Conservation (phyloP, 2,329 filamentous ascomycete genomes). For the Sporothrix brunneoviolacea region DNA sequence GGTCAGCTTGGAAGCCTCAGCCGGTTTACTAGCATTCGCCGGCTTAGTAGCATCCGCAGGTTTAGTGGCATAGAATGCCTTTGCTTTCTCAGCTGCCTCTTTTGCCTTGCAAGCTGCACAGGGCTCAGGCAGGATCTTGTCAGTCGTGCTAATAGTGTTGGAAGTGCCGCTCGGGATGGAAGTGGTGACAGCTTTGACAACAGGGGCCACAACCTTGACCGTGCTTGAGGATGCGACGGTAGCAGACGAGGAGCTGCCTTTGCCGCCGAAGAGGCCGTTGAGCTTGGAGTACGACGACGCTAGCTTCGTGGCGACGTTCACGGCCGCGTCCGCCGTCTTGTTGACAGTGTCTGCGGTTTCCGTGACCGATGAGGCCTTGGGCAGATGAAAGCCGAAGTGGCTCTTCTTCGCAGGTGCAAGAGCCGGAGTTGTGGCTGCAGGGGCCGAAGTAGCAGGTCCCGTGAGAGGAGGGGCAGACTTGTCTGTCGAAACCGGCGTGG, state of each 20-base stretch:
- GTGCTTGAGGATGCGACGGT: too few relatives aligned
- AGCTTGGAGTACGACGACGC: neutral
- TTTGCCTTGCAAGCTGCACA: constrained; percentile 2
- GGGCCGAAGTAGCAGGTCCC: neutral
- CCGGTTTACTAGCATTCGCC: neutral
- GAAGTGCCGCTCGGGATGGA: too few relatives aligned
- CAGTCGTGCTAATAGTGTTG: too few relatives aligned
- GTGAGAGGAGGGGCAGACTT: neutral
- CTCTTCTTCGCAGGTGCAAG: neutral
- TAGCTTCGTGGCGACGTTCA: neutral
- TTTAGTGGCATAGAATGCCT: neutral
- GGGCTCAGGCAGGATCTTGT: constrained; percentile 1
- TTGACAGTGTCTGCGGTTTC: neutral
- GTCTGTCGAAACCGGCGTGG: too few relatives aligned
- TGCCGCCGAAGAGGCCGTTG: neutral
- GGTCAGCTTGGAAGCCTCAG: too few relatives aligned
- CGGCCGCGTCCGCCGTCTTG: neutral
- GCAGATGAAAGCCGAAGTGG: neutral
- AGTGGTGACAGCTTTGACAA: too few relatives aligned
- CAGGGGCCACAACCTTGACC: too few relatives aligned
- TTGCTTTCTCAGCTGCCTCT: neutral
- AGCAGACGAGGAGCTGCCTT: neutral
- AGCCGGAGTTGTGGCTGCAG: neutral
- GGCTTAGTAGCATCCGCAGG: neutral
- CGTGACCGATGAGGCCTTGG: neutral